A percentile compares a stretch with the other conserved stretches of the same genome.
phyloP scores from a whole-genome alignment of 2,329 filamentous ascomycete genomes.

The Mycogone perniciosa region DNA sequence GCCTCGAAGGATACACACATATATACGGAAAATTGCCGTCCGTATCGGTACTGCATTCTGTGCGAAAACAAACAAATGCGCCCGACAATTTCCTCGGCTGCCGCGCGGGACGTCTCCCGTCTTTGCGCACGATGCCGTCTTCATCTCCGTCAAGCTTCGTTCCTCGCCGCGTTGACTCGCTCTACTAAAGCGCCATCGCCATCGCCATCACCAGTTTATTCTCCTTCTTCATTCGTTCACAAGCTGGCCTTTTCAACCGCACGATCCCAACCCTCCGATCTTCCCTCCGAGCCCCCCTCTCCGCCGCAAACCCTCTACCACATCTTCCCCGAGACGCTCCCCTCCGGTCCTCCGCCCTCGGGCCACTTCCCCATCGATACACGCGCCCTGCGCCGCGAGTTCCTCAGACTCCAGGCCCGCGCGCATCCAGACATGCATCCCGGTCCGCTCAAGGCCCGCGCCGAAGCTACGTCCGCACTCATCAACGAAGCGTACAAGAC shows the following conservation, averaged over 20 bases:
- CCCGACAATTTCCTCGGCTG: constrained; percentile 17
- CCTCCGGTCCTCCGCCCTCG: constrained; percentile 67
- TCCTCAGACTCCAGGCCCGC: constrained; percentile 72
- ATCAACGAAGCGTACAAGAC: constrained; percentile 94
- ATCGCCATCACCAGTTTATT: constrained; percentile 22
- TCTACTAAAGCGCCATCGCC: neutral
- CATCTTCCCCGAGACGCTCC: constrained; percentile 77
- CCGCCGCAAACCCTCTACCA: constrained; percentile 62
- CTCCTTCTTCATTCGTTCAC: constrained; percentile 15
- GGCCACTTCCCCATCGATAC: constrained; percentile 72
- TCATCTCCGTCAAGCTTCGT: constrained; percentile 21
- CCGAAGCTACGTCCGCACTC: constrained; percentile 70
- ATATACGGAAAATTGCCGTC: too few relatives aligned
- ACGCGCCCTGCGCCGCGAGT: constrained; percentile 69
- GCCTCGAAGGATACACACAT: too few relatives aligned
- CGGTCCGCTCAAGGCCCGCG: constrained; percentile 45
- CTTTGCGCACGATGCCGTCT: constrained; percentile 30
- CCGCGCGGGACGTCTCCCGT: constrained; percentile 24
- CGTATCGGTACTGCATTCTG: too few relatives aligned
- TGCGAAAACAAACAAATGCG: constrained; percentile 18
- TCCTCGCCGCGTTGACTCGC: neutral
- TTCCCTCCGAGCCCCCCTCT: constrained; percentile 4
- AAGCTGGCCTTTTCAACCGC: constrained; percentile 3
- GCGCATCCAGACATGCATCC: constrained; percentile 67
- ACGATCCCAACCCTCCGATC: constrained; percentile 10